These are phyloP conservation scores for Gamsiella multidivaricata DNA, from an alignment of 192 early-diverging fungal species.

Conservation along the genomic window DNA sequence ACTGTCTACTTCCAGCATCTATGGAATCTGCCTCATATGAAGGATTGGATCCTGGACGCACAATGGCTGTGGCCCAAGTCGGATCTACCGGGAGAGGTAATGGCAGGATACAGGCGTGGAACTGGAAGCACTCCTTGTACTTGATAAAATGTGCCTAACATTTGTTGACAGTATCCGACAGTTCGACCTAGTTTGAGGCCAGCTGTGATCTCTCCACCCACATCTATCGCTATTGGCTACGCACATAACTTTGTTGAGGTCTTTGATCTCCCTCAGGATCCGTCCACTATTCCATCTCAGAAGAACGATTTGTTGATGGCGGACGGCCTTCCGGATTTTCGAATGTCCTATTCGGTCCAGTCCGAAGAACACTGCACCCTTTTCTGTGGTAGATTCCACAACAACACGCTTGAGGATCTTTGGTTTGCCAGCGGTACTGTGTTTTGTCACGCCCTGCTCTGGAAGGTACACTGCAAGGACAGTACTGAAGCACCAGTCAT, in stretches of 20 bases:
- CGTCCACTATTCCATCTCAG: conserved; percentile 12
- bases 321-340: conserved; percentile 9
- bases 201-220: conserved; percentile 26
- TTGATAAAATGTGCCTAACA: not conserved
- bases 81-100: conserved; percentile 26
- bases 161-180: conserved; percentile 16
- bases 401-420: conserved; percentile 59
- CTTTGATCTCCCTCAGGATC: conserved; percentile 52
- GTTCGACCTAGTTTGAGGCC: conserved; percentile 19
- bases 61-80: conserved; percentile 70
- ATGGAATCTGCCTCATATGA: conserved; percentile 56
- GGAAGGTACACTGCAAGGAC: conserved; percentile 62
- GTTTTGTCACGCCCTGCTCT: conserved; percentile 83
- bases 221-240: conserved; percentile 70
- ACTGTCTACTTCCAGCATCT: conserved; percentile 26
- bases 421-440: conserved; percentile 82
- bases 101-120: not conserved
- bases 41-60: conserved; percentile 84
- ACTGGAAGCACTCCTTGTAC: not conserved
- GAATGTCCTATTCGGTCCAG: conserved; percentile 54
- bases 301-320: not conserved
- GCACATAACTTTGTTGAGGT: conserved; percentile 81
- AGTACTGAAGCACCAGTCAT: conserved; percentile 52
- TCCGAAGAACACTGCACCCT: conserved; percentile 78
- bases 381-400: conserved; percentile 80